Evolutionary conservation across 1,284 basidiomycete genomes (phyloP), one percentile per base, ranked within the genome.

Genomic region (Meira nashicola): DNA sequence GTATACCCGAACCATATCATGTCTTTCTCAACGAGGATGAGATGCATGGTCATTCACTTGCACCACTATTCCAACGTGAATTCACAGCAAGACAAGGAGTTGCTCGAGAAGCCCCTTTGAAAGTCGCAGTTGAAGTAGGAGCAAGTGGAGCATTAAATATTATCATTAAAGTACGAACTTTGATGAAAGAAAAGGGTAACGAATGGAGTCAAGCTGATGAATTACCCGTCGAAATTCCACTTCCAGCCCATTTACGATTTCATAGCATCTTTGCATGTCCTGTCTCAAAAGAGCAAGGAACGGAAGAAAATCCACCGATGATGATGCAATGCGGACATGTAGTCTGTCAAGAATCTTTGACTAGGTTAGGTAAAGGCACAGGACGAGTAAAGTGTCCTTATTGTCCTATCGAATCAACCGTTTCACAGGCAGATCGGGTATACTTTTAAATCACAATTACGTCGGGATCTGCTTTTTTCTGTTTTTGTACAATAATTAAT

Each of bases 211-310:
- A 92, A 79, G 85, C 85, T 2, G 87, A 92, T 65, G 93, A 97
- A 78, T 80, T 96, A 46, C 92, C 92, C 3, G 91, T 97, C 76
- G 94, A 96, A 80, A 91, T 98, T 66, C 90, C 91, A 0, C 79
- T 98, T 11, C 86, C 89, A 0, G 44, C 66, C 1, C 87, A 92
- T 70, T 83, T 77, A 21, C 62, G 91, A 33, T 97, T 94, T 79
- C 95, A 99, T 78, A 95, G 92, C 1, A 89, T 95, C 60, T 98
- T 99, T 78, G 87, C 92, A 44, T 99, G 95, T 79, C 92, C 95
- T 0, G 94, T 99, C 33, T 94, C 90, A 14, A 98, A 97, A 80
- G 94, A 98, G 75, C 92, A 95, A 79, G 86, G 91, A 12, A 94
- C 90, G 1, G 89, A 92, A 55, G 78, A 83, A 60, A 99, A 98